Conservation (phyloP, 768 basidiomycete genomes). For the Baorangia bicolor region DNA sequence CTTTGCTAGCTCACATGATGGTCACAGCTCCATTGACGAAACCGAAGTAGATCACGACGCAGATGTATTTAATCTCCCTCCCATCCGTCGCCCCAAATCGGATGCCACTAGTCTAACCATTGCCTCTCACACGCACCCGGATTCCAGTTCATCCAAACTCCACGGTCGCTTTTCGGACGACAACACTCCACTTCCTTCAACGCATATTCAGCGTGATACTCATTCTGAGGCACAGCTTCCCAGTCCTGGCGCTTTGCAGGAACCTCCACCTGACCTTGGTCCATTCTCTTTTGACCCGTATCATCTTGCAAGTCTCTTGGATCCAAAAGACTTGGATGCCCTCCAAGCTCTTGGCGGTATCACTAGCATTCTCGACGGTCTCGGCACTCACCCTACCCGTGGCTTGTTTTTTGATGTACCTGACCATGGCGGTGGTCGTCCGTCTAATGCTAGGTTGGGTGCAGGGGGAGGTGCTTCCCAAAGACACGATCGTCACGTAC, state of each 20-base stretch:
- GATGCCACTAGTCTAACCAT: conserved; percentile 35
- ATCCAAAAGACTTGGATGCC: conserved; percentile 77
- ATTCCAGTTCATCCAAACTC: conserved; percentile 36
- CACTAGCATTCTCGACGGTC: conserved; percentile 60
- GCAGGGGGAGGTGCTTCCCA: conserved; percentile 35
- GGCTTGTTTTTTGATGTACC: conserved; percentile 37
- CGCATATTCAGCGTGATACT: conserved; percentile 24
- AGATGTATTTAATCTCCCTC: conserved; percentile 25
- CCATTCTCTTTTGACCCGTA: conserved; percentile 77
- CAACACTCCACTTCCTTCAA: conserved; percentile 11
- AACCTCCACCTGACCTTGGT: conserved; percentile 50
- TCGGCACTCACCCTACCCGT: conserved; percentile 61
- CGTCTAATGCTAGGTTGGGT: conserved; percentile 20
- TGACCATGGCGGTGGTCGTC: not conserved
- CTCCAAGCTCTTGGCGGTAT: conserved; percentile 73
- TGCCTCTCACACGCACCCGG: conserved; percentile 38
- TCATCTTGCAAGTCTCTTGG: conserved; percentile 80
- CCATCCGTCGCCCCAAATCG: conserved; percentile 36
- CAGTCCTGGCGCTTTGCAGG: conserved; percentile 34
- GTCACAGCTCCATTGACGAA: conserved; percentile 37
- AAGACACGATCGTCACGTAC: conserved; percentile 27
- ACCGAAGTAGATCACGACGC: conserved; percentile 49
- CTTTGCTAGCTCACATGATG: conserved; percentile 43
- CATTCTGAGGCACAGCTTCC: conserved; percentile 19
- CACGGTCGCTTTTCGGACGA: conserved; percentile 2